These are phyloP conservation scores for Hygrocybe punicea DNA, from an alignment of 768 basidiomycete genomes.

Conservation along the genomic window DNA sequence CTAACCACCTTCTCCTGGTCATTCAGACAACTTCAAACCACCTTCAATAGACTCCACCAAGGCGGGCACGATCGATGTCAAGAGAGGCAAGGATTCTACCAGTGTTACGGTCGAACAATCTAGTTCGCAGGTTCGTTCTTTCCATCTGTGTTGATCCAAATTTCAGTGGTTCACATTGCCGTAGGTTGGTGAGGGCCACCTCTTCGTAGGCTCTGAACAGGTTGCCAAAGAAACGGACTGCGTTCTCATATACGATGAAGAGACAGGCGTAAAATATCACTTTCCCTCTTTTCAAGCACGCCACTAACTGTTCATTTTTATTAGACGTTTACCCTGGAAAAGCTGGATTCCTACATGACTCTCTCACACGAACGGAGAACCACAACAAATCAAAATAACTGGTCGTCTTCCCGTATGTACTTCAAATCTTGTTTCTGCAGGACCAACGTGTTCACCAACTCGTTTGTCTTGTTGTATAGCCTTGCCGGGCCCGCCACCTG, in stretches of 20 bases:
- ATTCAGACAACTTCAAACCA: conserved; percentile 72
- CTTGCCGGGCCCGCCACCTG: conserved; percentile 19
- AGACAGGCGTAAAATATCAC: conserved; percentile 51
- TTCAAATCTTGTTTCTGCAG: conserved; percentile 2
- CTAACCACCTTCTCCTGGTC: neutral
- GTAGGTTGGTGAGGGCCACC: conserved; percentile 51
- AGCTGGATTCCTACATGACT: conserved; percentile 62
- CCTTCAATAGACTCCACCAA: conserved; percentile 62
- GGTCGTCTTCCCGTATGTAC: conserved; percentile 36
- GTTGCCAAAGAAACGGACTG: conserved; percentile 69
- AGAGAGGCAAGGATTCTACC: conserved; percentile 49
- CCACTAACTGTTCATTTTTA: conserved; percentile 8
- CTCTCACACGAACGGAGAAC: conserved; percentile 52
- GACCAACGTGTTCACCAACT: conserved; percentile 2
- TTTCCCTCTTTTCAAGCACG: neutral
- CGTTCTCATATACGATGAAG: conserved; percentile 77
- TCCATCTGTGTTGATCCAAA: neutral
- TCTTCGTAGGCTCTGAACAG: conserved; percentile 57
- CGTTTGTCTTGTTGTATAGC: conserved; percentile 15
- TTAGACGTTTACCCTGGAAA: conserved; percentile 71
- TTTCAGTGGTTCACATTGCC: neutral
- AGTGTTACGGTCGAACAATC: conserved; percentile 62
- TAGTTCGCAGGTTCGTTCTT: conserved; percentile 52
- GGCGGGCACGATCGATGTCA: conserved; percentile 63
- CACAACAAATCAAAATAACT: conserved; percentile 18